Evolutionary conservation across 768 basidiomycete species (phyloP), one percentile per base, ranked within the genome.

Genomic region (Cystofilobasidium bisporidii): DNA sequence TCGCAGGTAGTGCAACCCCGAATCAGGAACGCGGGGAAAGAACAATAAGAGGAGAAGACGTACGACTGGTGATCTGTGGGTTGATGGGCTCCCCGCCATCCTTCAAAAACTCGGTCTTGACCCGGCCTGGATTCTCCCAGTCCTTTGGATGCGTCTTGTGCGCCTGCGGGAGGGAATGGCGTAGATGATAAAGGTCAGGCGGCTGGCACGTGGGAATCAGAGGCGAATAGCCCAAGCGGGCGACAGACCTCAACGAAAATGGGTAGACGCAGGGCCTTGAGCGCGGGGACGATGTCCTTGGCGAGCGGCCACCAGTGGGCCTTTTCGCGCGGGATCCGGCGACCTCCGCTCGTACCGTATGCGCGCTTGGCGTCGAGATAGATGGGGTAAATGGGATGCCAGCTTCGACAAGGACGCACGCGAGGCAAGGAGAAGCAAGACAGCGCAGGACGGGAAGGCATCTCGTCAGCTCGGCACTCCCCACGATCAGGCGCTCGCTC

Each of bases 81-180:
- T 78, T 77, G 36, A 76, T 61, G 40, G 72, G 77, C 67, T 71
- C 67, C n/a, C n/a, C n/a, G 1, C 78, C 77, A 33, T 76, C 75
- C 61, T 69, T 61, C 30, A 68, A 36, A 55, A 78, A 60, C 74
- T 88, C 88, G 28, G 98, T 88, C 71, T 91, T 84, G 68, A 99
- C 90, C 30, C 94, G 83, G 12, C 94, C 94, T 0, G 94, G 94
- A 76, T 99, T 99, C 74, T 89, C 93, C 94, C 94, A 99, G 77
- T 99, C 94, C 61, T 89, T 83, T 15, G 94, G 94, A 74, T 99
- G 94, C 32, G 83, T 80, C 77, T 93, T 97, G 74, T 84, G 83
- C 30, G 79, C 76, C 79, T 81, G 67, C n/a, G 14, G 0, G 48
- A 15, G n/a, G 10, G 33, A 26, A 32, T 9, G 8, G 58, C 11